Conservation (phyloP, 2,329 filamentous ascomycete genomes). For the Monilinia polystroma region DNA sequence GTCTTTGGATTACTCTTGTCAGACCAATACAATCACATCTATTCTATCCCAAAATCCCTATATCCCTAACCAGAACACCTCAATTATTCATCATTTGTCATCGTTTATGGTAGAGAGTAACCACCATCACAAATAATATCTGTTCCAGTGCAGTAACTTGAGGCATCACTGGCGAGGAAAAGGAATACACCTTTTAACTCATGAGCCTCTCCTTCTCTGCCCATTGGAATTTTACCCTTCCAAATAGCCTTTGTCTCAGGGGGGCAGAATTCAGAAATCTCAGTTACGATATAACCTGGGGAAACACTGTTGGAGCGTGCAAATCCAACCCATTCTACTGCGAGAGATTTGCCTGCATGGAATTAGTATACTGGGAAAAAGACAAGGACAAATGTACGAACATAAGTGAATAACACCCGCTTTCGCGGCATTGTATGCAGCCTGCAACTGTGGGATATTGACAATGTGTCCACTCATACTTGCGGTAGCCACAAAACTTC, state of each 20-base stretch:
- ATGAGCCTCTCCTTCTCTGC: slow-evolving; percentile 62
- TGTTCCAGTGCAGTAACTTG: slow-evolving; percentile 76
- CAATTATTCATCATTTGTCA: slow-evolving; percentile 1
- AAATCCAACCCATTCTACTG: slow-evolving; percentile 75
- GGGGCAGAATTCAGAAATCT: slow-evolving; percentile 65
- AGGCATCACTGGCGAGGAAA: slow-evolving; percentile 77
- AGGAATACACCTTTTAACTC: slow-evolving; percentile 83
- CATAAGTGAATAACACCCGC: slow-evolving; percentile 61
- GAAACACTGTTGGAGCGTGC: slow-evolving; percentile 71
- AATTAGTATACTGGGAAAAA: background rate
- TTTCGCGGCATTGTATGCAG: slow-evolving; percentile 72
- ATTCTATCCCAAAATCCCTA: background rate
- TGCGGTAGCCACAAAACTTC: slow-evolving; percentile 75
- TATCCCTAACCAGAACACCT: slow-evolving; percentile 13
- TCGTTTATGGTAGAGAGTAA: slow-evolving; percentile 21
- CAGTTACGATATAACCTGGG: slow-evolving; percentile 72
- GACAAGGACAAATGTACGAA: slow-evolving; percentile 39
- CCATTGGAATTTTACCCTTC: slow-evolving; percentile 79
- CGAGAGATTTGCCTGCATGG: slow-evolving; percentile 60
- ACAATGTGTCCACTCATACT: slow-evolving; percentile 77
- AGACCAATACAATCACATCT: background rate
- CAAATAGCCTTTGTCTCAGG: slow-evolving; percentile 65
- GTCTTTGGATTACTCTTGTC: background rate
- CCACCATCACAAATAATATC: slow-evolving; percentile 66
- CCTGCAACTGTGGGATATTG: slow-evolving; percentile 73